Evolutionary conservation across 805 yeast species (phyloP).

Genomic region (Danielozyma ontarioensis): DNA sequence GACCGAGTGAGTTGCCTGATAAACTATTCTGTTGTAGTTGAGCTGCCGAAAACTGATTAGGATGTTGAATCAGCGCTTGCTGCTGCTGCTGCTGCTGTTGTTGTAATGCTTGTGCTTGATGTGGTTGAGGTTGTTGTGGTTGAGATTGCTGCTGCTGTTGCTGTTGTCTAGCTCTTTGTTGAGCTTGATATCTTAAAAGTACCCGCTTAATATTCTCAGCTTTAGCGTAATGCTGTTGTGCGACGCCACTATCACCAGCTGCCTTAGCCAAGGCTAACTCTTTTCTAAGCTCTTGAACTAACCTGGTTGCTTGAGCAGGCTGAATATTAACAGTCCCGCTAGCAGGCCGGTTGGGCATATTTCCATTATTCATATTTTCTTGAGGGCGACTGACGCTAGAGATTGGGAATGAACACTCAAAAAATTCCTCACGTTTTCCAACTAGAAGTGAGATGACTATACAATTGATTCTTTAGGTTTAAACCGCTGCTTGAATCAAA

Average conservation of each 20-base stretch:
- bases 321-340: conserved; percentile 20
- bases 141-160: conserved; percentile 8
- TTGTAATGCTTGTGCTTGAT: conserved; percentile 37
- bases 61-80: conserved; percentile 25
- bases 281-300: conserved; percentile 53
- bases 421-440: too few relatives aligned
- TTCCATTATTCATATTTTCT: too few relatives aligned
- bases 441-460: too few relatives aligned
- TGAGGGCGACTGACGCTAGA: too few relatives aligned
- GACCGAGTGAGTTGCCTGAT: too few relatives aligned
- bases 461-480: too few relatives aligned
- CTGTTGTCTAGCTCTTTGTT: conserved; percentile 25
- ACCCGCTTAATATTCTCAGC: conserved; percentile 63
- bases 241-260: conserved; percentile 57
- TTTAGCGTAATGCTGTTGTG: conserved; percentile 55
- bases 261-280: conserved; percentile 60
- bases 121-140: conserved; percentile 1
- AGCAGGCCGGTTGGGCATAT: background rate
- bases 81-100: conserved; percentile 85
- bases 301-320: conserved; percentile 51
- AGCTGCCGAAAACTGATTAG: conserved; percentile 11
- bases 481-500: too few relatives aligned
- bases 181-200: conserved; percentile 50
- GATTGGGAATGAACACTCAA: too few relatives aligned
- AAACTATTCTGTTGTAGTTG: background rate